Evolutionary conservation across 345 rosid species (phyloP), one percentile per base, ranked within the genome.

Genomic region (Heritiera littoralis): DNA sequence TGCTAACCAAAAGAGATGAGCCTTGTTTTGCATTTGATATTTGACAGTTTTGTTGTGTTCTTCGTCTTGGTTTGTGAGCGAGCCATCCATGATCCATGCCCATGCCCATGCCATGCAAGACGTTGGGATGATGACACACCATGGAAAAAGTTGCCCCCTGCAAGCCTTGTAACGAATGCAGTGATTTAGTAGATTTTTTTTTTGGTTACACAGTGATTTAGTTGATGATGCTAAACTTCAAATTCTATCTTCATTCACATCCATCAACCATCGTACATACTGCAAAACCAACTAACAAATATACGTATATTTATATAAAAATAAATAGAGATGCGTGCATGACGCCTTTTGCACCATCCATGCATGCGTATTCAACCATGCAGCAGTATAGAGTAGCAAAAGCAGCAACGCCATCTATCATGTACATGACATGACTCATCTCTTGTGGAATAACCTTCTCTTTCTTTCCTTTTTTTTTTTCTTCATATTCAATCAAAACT

Each of bases 351-450:
- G 28, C 55, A 28, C 55, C 59, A 35, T 35, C 38, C 38, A 1
- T 1, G 38, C 86, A 72, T 73, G 83, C 83, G 85, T 43, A n/a
- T 77, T 69, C 81, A 71, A 58, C 81, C 80, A 75, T 83, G 85
- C 70, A 80, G 28, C 28, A 23, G 28, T 23, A 23, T 23, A 23
- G 28, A 23, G 28, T 23, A 23, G 28, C 28, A 23, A 23, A 23
- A 23, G 28, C 28, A 0, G 28, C 28, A 23, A 23, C 28, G 28
- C 28, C 28, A 23, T 23, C 28, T 23, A 75, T 77, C 86, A 79
- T 79, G 80, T 18, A 61, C 54, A 73, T 68, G n/a, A 80, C 73
- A 46, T 35, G 46, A 41, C 48, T 15, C 69, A 2, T 38, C 73
- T 73, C 55, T 13, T 13, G 15, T 3, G 17, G 55, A 51, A 51